Percentiles rank a stretch among this genome's conserved stretches.
These are phyloP conservation scores for Suhomyces atakaporum DNA, from an alignment of 1,139 yeast species.

Conservation along the genomic window DNA sequence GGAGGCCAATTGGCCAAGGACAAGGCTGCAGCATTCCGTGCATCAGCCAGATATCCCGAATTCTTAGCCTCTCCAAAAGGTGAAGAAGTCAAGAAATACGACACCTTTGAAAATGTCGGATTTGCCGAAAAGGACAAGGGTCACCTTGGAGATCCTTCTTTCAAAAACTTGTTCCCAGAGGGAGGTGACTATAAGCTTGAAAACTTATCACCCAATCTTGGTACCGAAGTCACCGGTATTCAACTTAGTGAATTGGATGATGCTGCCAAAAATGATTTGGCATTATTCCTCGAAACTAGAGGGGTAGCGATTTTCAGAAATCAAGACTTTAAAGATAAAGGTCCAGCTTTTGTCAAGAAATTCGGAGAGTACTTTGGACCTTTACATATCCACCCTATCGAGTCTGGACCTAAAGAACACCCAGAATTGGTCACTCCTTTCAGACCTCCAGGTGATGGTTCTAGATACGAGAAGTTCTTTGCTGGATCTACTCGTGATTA, in stretches of 20 bases:
- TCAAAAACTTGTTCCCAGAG: slow-evolving; percentile 29
- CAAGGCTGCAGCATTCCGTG: slow-evolving; percentile 16
- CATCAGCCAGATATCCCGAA: slow-evolving; percentile 25
- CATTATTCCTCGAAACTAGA: slow-evolving; percentile 33
- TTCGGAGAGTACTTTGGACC: slow-evolving; percentile 36
- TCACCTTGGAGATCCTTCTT: slow-evolving; percentile 30
- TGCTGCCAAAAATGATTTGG: slow-evolving; percentile 35
- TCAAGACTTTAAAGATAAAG: slow-evolving; percentile 35
- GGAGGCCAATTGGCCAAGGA: slow-evolving; percentile 7
- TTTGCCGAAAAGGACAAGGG: slow-evolving; percentile 30
- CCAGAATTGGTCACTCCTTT: slow-evolving; percentile 35
- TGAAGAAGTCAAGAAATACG: slow-evolving; percentile 24
- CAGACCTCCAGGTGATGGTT: slow-evolving; percentile 30
- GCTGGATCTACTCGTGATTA: slow-evolving; percentile 18
- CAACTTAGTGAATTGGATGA: slow-evolving; percentile 35
- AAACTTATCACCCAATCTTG: slow-evolving; percentile 35
- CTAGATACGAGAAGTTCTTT: slow-evolving; percentile 24
- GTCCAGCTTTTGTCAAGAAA: slow-evolving; percentile 29
- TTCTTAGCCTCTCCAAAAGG: slow-evolving; percentile 20
- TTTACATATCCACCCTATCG: slow-evolving; percentile 35
- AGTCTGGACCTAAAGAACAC: slow-evolving; percentile 27
- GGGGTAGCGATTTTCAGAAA: slow-evolving; percentile 34
- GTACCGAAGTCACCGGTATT: slow-evolving; percentile 34
- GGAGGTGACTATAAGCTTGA: slow-evolving; percentile 18
- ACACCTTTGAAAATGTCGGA: slow-evolving; percentile 21